phyloP scores from a whole-genome alignment of 305 asterid genomes.

The Andrographis paniculata region DNA sequence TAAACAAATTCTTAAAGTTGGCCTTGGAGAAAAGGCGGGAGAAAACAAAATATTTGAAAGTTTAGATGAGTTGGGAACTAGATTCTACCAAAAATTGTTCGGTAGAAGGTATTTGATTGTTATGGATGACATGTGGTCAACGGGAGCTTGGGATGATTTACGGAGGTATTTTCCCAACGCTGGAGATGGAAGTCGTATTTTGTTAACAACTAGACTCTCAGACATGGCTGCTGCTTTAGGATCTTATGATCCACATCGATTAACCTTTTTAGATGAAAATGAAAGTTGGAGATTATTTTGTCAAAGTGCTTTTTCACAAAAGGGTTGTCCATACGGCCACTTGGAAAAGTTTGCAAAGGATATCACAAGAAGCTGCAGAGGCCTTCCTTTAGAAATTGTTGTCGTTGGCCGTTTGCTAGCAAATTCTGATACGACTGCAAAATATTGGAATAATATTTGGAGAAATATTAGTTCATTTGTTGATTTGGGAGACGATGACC shows the following conservation, averaged over 20 bases:
- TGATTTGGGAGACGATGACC: background rate
- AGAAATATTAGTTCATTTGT: background rate
- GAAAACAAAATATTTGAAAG: background rate
- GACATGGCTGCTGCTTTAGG: background rate
- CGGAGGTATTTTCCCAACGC: background rate
- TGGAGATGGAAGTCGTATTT: background rate
- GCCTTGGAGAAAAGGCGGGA: background rate
- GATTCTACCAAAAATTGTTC: background rate
- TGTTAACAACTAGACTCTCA: background rate
- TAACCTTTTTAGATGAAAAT: background rate
- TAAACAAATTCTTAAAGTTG: background rate
- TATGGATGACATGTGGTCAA: background rate
- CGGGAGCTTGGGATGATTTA: background rate
- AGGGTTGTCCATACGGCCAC: background rate
- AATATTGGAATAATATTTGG: background rate
- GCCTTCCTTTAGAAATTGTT: conserved; percentile 2
- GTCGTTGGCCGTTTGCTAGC: background rate
- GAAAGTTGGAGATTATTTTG: conserved; percentile 1
- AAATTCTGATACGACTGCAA: background rate
- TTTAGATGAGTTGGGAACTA: background rate
- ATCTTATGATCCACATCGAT: background rate
- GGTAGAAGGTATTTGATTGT: background rate
- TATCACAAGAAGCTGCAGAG: background rate
- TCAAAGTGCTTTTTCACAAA: background rate
- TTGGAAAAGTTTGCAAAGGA: background rate